Evolutionary conservation across 768 basidiomycete genomes (phyloP).

Genomic region (Pleurotus cornucopiae): DNA sequence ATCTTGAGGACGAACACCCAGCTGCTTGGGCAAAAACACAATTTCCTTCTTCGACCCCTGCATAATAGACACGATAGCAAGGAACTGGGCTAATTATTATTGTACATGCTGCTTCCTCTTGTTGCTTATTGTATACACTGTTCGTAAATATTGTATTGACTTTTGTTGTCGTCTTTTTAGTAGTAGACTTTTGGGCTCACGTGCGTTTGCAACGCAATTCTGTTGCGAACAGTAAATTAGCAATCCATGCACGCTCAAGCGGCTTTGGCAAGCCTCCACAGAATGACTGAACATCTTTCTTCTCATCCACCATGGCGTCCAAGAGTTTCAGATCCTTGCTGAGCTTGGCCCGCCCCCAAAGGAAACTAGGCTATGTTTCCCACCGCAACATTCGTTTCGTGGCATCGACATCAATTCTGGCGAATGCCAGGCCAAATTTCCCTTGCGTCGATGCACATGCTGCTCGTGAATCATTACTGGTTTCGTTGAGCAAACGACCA

Average conservation of each 20-base stretch:
- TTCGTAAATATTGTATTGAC: background rate
- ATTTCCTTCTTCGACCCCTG: slow-evolving; percentile 4
- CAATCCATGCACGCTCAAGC: background rate
- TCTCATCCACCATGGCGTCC: background rate
- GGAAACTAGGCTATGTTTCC: background rate
- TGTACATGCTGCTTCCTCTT: background rate
- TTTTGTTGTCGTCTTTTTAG: background rate
- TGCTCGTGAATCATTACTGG: slow-evolving; percentile 53
- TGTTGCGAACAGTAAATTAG: background rate
- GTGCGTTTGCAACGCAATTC: background rate
- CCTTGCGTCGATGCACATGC: slow-evolving; percentile 85
- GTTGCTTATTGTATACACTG: background rate
- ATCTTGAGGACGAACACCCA: slow-evolving; percentile 46
- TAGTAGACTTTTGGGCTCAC: background rate
- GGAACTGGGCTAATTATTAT: background rate
- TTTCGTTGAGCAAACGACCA: background rate
- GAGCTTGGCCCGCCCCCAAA: background rate
- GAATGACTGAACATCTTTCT: background rate
- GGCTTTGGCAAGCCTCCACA: background rate
- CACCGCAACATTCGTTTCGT: background rate
- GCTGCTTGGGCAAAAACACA: slow-evolving; percentile 44
- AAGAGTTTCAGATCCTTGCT: background rate
- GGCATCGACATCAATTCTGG: background rate
- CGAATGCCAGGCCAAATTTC: slow-evolving; percentile 33
- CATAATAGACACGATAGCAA: no score